Evolutionary conservation across 1,284 basidiomycete genomes (phyloP), one percentile per base, ranked within the genome.

Genomic region (Cryptococcus amylolentus): DNA sequence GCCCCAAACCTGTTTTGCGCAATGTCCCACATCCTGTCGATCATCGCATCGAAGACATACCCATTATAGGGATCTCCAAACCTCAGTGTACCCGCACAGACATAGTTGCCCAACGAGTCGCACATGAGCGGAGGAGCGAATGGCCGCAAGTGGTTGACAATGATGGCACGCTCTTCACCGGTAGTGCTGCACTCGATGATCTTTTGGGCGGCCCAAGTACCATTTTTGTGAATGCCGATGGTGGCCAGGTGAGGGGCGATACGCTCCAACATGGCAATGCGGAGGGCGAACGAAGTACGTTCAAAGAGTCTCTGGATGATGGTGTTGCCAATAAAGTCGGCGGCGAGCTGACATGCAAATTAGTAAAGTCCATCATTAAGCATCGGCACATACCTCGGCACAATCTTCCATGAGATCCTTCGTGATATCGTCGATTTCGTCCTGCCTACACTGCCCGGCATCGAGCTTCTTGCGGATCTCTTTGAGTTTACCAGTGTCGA

Each of bases 201-300:
- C 82, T 96, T 96, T 77, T 98, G 96, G 3, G 94, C 95, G 1
- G 96, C 95, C 96, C 96, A 98, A 0, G 96, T 99, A 41, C 96
- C 96, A 68, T 98, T 98, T 81, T 98, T 98, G 81, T 99, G 96
- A 51, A 95, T 93, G 49, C 96, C 96, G 64, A 98, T 96, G 84
- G 91, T 91, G 27, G 95, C 96, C 26, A 99, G 81, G 74, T 96
- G 89, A 52, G 96, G 96, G 3, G 88, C 86, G 57, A 98, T 88
- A 47, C 92, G 86, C 70, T 98, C 92, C 46, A 99, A 81, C 90
- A 98, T 93, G 16, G 86, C 85, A 62, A 90, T 83, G 65, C 94
- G 84, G 49, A 91, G 86, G 3, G 70, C 77, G 40, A 86, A 79
- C 20, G 89, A 89, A 69, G 91, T 91, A 64, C 85, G 87, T 77